phyloP scores from a whole-genome alignment of 1,284 basidiomycete genomes.

The Athelia sp. region DNA sequence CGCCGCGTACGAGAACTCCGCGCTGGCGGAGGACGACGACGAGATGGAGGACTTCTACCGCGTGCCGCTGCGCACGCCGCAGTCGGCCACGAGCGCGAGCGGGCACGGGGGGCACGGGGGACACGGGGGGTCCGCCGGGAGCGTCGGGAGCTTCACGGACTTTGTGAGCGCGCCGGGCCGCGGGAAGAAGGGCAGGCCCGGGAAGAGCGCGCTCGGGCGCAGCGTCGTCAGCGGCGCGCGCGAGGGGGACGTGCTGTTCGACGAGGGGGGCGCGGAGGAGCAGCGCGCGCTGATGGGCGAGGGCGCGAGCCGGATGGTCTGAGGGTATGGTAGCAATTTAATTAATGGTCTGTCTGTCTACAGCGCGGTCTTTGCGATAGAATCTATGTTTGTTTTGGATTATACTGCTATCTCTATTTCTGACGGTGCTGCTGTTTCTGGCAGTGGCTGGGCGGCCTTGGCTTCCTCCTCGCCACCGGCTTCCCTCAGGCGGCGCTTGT shows the following conservation, averaged over 20 bases:
- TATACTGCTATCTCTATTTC: too few relatives aligned
- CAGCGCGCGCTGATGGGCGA: too few relatives aligned
- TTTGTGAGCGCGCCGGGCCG: constrained; percentile 48
- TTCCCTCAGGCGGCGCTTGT: constrained; percentile 16
- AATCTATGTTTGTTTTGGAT: too few relatives aligned
- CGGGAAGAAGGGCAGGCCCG: constrained; percentile 27
- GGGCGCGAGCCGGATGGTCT: too few relatives aligned
- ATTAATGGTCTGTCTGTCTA: too few relatives aligned
- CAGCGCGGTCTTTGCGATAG: too few relatives aligned
- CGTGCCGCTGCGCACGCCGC: constrained; percentile 44
- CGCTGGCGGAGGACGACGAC: constrained; percentile 51
- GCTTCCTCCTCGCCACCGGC: constrained; percentile 2
- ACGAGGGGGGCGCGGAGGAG: constrained; percentile 33
- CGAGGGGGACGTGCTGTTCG: constrained; percentile 43
- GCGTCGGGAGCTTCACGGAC: constrained; percentile 42
- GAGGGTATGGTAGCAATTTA: too few relatives aligned
- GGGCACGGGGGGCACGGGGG: too few relatives aligned
- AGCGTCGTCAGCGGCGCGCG: constrained; percentile 20
- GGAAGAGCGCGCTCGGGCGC: constrained; percentile 19
- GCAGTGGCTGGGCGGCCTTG: too few relatives aligned
- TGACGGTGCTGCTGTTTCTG: too few relatives aligned
- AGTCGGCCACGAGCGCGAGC: constrained; percentile 13
- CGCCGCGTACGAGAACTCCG: constrained; percentile 35
- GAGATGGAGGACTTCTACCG: constrained; percentile 63
- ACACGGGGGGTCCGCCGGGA: too few relatives aligned